These are phyloP conservation scores for Monosporascus sp. DNA, from an alignment of 2,329 filamentous ascomycete species.

Conservation along the genomic window DNA sequence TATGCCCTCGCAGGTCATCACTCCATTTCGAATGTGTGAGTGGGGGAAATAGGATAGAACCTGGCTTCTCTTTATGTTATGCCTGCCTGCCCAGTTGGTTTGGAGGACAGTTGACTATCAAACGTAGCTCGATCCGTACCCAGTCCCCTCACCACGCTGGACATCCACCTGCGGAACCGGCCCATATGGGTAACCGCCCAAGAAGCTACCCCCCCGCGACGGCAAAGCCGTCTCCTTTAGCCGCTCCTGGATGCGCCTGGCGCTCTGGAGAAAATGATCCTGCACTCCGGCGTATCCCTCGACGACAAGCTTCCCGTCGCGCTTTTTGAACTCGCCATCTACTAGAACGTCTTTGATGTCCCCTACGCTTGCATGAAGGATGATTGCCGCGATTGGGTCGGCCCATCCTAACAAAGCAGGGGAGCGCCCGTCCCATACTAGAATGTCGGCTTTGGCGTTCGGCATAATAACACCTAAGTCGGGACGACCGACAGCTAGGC, in stretches of 20 bases:
- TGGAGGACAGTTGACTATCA: too few species aligned
- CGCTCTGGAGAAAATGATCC: conserved; percentile 28
- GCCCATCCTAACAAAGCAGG: conserved; percentile 50
- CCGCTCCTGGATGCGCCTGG: conserved; percentile 26
- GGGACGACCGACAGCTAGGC: conserved; percentile 40
- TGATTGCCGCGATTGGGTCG: conserved; percentile 48
- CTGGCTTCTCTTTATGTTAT: too few species aligned
- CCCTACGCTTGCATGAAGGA: conserved; percentile 46
- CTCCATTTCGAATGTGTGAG: too few species aligned
- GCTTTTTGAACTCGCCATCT: conserved; percentile 41
- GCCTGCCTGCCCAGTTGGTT: too few species aligned
- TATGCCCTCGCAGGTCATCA: too few species aligned
- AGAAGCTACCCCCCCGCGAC: too few species aligned
- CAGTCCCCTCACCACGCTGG: too few species aligned
- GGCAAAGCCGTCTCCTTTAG: too few species aligned
- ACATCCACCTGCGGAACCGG: too few species aligned
- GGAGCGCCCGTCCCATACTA: conserved; percentile 42
- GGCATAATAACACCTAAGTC: conserved; percentile 42
- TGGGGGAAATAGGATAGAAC: too few species aligned
- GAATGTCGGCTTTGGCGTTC: conserved; percentile 46
- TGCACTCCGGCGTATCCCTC: conserved; percentile 18
- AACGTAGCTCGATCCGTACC: too few species aligned
- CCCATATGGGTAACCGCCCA: too few species aligned
- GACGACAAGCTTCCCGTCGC: conserved; percentile 26
- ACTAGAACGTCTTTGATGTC: conserved; percentile 45